Base-by-base conservation (phyloP, 148 eudicot species). In the Rhododendron molle region DNA sequence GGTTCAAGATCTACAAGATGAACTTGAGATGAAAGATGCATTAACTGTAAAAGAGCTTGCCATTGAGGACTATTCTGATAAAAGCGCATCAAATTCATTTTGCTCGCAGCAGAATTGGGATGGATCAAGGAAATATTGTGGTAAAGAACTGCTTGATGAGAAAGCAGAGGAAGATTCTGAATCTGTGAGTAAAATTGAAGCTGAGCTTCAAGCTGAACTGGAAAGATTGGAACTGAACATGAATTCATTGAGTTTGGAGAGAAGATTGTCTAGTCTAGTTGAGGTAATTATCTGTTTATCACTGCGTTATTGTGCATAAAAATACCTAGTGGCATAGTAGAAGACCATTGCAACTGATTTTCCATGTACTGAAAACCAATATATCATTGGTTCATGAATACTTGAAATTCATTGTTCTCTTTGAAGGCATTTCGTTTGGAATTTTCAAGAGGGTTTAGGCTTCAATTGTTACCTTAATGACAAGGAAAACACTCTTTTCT, bases 151-250 rank as follows among this genome's bases (percentile, higher is more conserved):
- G 65, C 78, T 40, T 84, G 85, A 80, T 86, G 89, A 83, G 85
- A 90, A 90, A 60, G 83, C 90, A 80, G 89, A 88, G 82, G 91
- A 90, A 79, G 86, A 90, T 78, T 67, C 80, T 30, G 88, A 88
- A 38, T 91, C 96, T 43, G 91, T 93, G 89, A 91, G 92, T 84
- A 90, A 90, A 87, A 95, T 97, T 89, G 99, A 97, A 92, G 99
- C 98, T 32, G 99, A 97, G 90, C 99, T 97, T 90, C 96, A 94
- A 95, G 98, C 98, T 87, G 99, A 97, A 86, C 89, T 97, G 83
- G 98, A 94, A 87, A 94, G 94, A 85, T 88, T 97, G 89, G 98
- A 94, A 89, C 85, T 94, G 81, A 94, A 86, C 90, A 93, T 97
- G 90, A 92, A 85, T 65, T 92, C 94, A 38, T 92, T 93, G 30